Conservation (phyloP, 805 yeast genomes). For the Geotrichum ghanense region DNA sequence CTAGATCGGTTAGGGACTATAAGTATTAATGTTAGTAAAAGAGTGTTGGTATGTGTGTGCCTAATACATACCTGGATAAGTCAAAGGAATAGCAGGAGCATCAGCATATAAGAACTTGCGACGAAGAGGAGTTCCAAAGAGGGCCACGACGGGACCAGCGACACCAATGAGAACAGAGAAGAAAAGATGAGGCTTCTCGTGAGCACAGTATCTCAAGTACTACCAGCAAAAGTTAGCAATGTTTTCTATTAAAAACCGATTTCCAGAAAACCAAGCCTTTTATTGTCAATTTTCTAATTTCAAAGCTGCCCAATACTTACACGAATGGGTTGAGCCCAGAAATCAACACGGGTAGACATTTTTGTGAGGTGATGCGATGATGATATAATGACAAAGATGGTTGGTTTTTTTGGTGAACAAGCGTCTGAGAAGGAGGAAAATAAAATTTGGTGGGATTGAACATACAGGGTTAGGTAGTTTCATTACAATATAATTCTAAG, state of each 20-base stretch:
- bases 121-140: slow-evolving; percentile 55
- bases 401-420: too few species aligned
- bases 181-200: slow-evolving; percentile 65
- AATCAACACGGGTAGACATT: slow-evolving; percentile 14
- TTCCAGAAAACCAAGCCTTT: background rate
- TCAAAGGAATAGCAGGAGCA: slow-evolving; percentile 51
- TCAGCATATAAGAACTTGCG: slow-evolving; percentile 55
- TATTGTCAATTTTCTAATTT: background rate
- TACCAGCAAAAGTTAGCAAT: slow-evolving; percentile 1
- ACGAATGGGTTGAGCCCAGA: slow-evolving; percentile 25
- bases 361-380: background rate
- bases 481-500: background rate
- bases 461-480: background rate
- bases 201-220: slow-evolving; percentile 54
- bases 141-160: slow-evolving; percentile 53
- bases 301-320: too few species aligned
- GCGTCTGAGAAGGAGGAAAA: too few species aligned
- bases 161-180: slow-evolving; percentile 53
- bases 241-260: background rate
- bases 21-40: slow-evolving; percentile 11
- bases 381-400: too few species aligned
- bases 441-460: background rate
- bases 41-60: slow-evolving; percentile 23
- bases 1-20: slow-evolving; percentile 20
- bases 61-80: slow-evolving; percentile 35